Evolutionary conservation across 2,329 filamentous ascomycete species (phyloP), one percentile per base, ranked within the genome.

Genomic region (Teratosphaeria pseudoeucalypti): DNA sequence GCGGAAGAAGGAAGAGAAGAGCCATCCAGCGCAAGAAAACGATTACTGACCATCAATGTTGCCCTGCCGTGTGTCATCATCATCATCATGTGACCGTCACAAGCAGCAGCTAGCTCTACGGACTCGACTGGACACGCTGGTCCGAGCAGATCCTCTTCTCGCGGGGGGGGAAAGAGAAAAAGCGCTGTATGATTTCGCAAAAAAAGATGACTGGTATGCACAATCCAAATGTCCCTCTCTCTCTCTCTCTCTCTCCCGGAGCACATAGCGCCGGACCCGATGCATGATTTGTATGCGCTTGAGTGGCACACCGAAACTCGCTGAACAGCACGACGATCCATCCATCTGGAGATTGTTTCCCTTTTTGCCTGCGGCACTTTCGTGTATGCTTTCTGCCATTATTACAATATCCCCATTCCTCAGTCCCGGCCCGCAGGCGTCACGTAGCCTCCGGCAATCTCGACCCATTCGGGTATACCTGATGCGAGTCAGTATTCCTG

Each of bases 361-460:
- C 43, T 49, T 23, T n/a, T 32, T 49, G 43, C 43, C 43, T 49
- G 43, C 43, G 43, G 43, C 43, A 23, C 43, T 19, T 49, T 49
- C 43, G 43, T 23, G 43, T 49, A 49, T 49, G 19, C 2, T 49
- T n/a, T 19, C 43, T 49, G 43, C 43, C 43, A 49, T 49, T 49
- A 49, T 19, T 6, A 23, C 23, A 19, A 49, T 19, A 9, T 10
- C 11, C 43, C n/a, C 4, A 23, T 19, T 49, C 32, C 19, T 59
- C 49, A 61, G 34, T 55, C 60, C 55, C 57, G 43, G 37, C 57
- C 60, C 54, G 61, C 62, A 10, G 71, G 70, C 49, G 71, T 73
- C 39, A 73, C 66, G 90, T 92, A 99, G 61, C 94, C 94, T 67
- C 94, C 94, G 55, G 92, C 92, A 67, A 96, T 91, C 62, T 96